Percentiles rank a stretch among this genome's conserved stretches.
phyloP scores from a whole-genome alignment of 352 stramenopile genomes.

The Pythium apleroticum region DNA sequence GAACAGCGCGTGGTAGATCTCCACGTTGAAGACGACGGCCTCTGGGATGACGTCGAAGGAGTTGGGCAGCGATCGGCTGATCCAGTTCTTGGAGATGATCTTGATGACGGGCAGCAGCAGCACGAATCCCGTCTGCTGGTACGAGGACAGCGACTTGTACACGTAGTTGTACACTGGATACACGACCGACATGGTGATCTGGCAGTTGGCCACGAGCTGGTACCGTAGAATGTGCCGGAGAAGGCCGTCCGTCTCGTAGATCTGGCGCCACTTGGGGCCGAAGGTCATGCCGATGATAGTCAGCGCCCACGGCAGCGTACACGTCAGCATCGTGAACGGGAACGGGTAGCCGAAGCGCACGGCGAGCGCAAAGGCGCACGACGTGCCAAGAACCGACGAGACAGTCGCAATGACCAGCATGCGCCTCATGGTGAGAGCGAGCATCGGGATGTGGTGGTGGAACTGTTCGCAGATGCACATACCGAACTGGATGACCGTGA shows the following conservation, averaged over 20 bases:
- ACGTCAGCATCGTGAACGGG: background rate
- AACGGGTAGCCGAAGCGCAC: slow-evolving; percentile 9
- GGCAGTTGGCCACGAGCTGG: background rate
- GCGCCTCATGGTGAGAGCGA: no score
- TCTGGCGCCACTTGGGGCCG: background rate
- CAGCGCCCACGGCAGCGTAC: slow-evolving; percentile 4
- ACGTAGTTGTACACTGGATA: slow-evolving; percentile 41
- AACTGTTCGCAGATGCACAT: no score
- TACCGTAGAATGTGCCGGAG: slow-evolving; percentile 1
- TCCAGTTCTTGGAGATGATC: slow-evolving; percentile 37
- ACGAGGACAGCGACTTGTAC: slow-evolving; percentile 23
- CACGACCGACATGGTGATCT: slow-evolving; percentile 13
- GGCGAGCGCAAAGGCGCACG: no score
- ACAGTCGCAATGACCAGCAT: background rate
- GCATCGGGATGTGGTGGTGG: no score
- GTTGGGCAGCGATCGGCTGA: slow-evolving; percentile 12
- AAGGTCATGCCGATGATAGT: background rate
- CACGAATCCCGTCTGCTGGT: slow-evolving; percentile 27
- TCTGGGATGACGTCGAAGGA: slow-evolving; percentile 34
- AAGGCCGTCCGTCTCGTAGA: background rate
- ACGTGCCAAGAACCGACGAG: background rate
- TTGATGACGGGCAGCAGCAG: slow-evolving; percentile 42
- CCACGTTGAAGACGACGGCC: slow-evolving; percentile 42
- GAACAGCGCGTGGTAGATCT: slow-evolving; percentile 22
- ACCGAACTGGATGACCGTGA: no score